These are phyloP conservation scores for Cryptococcus sp. DNA, from an alignment of 1,284 basidiomycete species.

Conservation along the genomic window DNA sequence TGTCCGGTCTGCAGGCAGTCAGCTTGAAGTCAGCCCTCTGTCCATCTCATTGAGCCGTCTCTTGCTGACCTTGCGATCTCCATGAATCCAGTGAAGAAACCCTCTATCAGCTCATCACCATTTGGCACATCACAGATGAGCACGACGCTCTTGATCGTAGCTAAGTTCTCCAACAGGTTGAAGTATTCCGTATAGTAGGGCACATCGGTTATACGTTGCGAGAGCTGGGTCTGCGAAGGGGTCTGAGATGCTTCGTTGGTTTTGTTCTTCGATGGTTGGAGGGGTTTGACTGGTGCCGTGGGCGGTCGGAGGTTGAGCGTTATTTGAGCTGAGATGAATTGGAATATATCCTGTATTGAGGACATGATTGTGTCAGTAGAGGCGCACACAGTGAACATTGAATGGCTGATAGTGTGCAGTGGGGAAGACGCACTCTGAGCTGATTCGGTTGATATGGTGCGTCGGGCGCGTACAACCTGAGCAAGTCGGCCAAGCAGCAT, in stretches of 20 bases:
- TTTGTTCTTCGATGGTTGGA: conserved; percentile 29
- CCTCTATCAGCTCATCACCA: conserved; percentile 79
- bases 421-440: conserved; percentile 57
- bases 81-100: conserved; percentile 83
- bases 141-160: conserved; percentile 91
- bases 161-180: conserved; percentile 85
- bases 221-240: conserved; percentile 49
- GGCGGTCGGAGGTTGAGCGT: conserved; percentile 68
- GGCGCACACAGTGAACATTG: no score
- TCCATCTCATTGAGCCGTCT: background rate
- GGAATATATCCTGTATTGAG: conserved; percentile 77
- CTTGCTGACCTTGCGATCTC: conserved; percentile 64
- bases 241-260: conserved; percentile 21
- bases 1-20: conserved; percentile 58
- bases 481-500: conserved; percentile 90
- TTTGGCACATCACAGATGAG: conserved; percentile 87
- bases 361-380: background rate
- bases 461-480: conserved; percentile 92
- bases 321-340: conserved; percentile 89
- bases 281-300: conserved; percentile 23
- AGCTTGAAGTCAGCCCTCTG: no score
- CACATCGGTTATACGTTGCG: conserved; percentile 53
- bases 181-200: conserved; percentile 86
- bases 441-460: conserved; percentile 89
- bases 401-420: background rate